Base-by-base conservation (phyloP, 441 rosid genomes). In the Croton laevigatus region DNA sequence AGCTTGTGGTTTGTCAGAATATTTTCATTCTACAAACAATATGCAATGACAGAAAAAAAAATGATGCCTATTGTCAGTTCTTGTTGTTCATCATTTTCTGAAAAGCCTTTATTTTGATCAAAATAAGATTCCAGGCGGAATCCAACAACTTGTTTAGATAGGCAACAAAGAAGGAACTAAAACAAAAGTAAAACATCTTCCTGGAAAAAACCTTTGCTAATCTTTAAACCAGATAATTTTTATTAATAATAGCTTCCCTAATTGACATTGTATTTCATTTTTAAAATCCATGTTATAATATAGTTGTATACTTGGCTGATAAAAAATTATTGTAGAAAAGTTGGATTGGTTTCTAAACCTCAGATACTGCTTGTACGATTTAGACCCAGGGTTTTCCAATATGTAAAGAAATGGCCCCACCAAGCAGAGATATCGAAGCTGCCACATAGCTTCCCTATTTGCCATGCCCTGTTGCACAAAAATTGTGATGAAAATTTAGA, bases 381-480 rank as follows among this genome's bases (percentile, higher is more conserved):
- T 88, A 66, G 97, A 86, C 65, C 75, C 81, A 62, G 92, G 97
- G 73, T 79, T 77, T 77, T 91, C 97, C 53, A 96, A 90, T 62
- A 87, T 81, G 71, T 91, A 96, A 57, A 96, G 84, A 74, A 87
- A 91, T 58, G 99, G 91, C 65, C 99, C 99, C 73, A 93, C 98
- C 71, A 96, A 83, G 84, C 89, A 96, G 61, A 90, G 75, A 83
- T 90, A 96, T 64, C 91, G 85, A 71, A 83, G 83, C 87, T 90
- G 89, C 98, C 99, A 96, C 51, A 84, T 81, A 83, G 99, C 98
- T 79, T 90, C 99, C 81, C 99, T 88, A 75, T 89, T 84, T 76
- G 89, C 90, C 77, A 89, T 75, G 38, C 98, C 99, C 98, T 96
- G 83, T 70, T 70, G 82, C 46, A 75, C 58, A 38, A 65, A 75